Evolutionary conservation across 352 stramenopile species (phyloP), one percentile per base, ranked within the genome.

Genomic region (Pythium volutum): DNA sequence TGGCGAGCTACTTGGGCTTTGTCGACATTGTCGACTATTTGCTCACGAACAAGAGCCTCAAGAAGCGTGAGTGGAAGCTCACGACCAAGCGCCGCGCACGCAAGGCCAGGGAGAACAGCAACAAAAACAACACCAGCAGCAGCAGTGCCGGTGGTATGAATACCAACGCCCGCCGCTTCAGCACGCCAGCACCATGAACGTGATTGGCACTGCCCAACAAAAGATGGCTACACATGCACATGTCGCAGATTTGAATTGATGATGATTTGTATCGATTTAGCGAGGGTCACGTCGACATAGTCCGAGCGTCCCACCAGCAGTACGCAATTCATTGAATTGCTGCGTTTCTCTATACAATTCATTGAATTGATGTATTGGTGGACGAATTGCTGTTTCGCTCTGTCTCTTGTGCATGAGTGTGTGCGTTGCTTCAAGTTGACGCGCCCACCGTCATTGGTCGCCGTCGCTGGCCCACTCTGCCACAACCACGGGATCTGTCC

Each of bases 341-440:
- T 36, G 31, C 31, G 31, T 36, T 36, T 36, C 31, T 22, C n/a
- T 23, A 55, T 57, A n/a, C 36, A 48, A 59, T 33, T 38, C 36
- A 27, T 50, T 34, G 52, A 59, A 50, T 59, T 56, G 49, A 3
- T 0, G 2, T 11, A 18, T 14, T 59, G 42, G 26, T 59, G 39
- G 53, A 42, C 53, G 39, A 59, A 42, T 59, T 31, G 49, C 20
- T 22, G n/a, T 26, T 3, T 22, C 7, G 51, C 4, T 31, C 41
- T 45, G 51, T 65, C 48, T 65, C 50, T 15, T 48, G 27, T 25
- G 14, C 12, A 45, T 39, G 16, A 33, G n/a, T n/a, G n/a, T n/a
- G n/a, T n/a, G 38, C 55, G 41, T 51, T 69, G 47, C 62, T 69
- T 69, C 62, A 64, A 69, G 62, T 59, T 69, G 51, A 59, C 62